Conservation (phyloP, 2,329 filamentous ascomycete species). For the Scytalidium lignicola region DNA sequence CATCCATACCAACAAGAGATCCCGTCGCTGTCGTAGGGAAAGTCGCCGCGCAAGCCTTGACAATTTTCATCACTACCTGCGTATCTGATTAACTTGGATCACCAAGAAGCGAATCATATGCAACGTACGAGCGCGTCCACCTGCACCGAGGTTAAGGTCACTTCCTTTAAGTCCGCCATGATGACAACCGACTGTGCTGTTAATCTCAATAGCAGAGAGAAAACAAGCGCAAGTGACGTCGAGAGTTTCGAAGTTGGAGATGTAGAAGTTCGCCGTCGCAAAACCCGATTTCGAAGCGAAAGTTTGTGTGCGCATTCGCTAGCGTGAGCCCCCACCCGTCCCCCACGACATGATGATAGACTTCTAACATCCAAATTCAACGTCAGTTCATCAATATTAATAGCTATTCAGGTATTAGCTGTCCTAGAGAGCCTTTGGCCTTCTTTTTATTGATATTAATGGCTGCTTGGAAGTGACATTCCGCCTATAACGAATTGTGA, state of each 20-base stretch:
- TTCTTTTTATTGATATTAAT: too few relatives aligned
- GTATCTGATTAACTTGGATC: constrained; percentile 17
- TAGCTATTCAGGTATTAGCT: not conserved
- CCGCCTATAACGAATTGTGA: too few relatives aligned
- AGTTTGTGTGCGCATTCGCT: not conserved
- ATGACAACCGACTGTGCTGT: constrained; percentile 24
- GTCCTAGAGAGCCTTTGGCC: too few relatives aligned
- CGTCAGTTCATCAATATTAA: not conserved
- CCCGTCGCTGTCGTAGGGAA: constrained; percentile 90
- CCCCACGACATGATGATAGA: not conserved
- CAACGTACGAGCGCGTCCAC: constrained; percentile 83
- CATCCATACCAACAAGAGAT: constrained; percentile 90
- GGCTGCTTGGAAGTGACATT: too few relatives aligned
- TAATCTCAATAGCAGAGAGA: not conserved
- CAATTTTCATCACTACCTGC: constrained; percentile 94
- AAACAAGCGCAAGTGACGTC: not conserved
- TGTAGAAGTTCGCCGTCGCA: not conserved
- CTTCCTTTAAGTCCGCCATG: constrained; percentile 62
- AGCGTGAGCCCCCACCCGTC: not conserved
- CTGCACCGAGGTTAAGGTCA: constrained; percentile 79
- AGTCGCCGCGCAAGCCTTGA: constrained; percentile 83
- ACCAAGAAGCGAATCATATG: constrained; percentile 25
- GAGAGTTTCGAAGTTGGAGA: not conserved
- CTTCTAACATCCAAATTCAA: not conserved
- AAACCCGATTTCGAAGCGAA: not conserved